Evolutionary conservation across 2,329 filamentous ascomycete genomes (phyloP).

Genomic region (Microthyrium microscopicum): DNA sequence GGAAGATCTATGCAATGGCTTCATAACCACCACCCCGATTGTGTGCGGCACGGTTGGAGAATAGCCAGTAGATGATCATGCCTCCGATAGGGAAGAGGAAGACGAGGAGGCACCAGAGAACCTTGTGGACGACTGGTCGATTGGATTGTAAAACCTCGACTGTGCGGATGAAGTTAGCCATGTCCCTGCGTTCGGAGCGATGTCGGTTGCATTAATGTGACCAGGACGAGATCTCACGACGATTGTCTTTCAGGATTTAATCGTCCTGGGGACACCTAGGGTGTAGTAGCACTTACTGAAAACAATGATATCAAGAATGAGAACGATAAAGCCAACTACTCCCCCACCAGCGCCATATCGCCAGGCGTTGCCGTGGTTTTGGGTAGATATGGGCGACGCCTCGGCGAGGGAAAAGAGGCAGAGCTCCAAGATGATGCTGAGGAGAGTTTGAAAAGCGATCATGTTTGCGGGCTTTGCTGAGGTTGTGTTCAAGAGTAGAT

Average conservation of each 20-base stretch:
- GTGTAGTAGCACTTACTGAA: slow-evolving; percentile 32
- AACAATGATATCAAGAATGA: slow-evolving; percentile 46
- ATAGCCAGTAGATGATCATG: slow-evolving; percentile 45
- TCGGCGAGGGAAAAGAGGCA: slow-evolving; percentile 32
- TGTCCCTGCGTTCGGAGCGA: too few species aligned
- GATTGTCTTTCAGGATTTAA: too few species aligned
- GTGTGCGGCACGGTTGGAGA: slow-evolving; percentile 43
- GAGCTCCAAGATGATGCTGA: too few species aligned
- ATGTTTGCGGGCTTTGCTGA: too few species aligned
- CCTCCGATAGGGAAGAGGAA: slow-evolving; percentile 49
- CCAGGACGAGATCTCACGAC: too few species aligned
- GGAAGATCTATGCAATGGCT: slow-evolving; percentile 19
- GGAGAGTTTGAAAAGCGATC: too few species aligned
- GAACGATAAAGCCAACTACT: slow-evolving; percentile 42
- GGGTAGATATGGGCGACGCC: slow-evolving; percentile 30
- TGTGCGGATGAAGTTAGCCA: too few species aligned
- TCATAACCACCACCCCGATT: slow-evolving; percentile 39
- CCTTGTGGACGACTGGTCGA: slow-evolving; percentile 39
- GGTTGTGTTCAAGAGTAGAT: too few species aligned
- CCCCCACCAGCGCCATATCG: slow-evolving; percentile 46
- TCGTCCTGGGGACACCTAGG: too few species aligned
- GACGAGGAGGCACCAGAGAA: slow-evolving; percentile 46
- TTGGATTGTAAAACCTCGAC: slow-evolving; percentile 50
- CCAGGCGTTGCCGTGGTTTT: slow-evolving; percentile 28
- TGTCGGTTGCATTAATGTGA: too few species aligned